These are phyloP conservation scores for Salmacisia buchloeana DNA, from an alignment of 1,284 basidiomycete species.

Conservation along the genomic window DNA sequence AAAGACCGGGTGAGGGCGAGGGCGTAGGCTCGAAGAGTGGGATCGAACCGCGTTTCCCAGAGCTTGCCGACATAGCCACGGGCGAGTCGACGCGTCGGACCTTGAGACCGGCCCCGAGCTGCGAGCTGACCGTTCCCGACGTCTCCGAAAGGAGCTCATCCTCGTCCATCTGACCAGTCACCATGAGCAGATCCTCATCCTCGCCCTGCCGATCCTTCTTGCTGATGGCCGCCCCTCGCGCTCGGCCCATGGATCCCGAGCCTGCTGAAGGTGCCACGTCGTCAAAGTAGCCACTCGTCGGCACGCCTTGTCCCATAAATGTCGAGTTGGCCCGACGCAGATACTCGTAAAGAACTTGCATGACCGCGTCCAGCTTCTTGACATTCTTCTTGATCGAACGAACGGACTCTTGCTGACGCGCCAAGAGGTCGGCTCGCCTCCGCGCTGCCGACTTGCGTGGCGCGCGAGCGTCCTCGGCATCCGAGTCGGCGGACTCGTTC, in stretches of 20 bases:
- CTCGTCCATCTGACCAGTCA: slow-evolving; percentile 1
- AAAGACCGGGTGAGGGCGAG: not conserved
- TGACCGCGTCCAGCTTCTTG: slow-evolving; percentile 80
- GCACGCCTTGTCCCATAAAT: not conserved
- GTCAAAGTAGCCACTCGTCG: not conserved
- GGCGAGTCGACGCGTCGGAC: slow-evolving; percentile 1
- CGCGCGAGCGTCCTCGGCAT: slow-evolving; percentile 53
- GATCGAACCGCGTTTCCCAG: no score
- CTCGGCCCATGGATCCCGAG: not conserved
- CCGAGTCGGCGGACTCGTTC: slow-evolving; percentile 59
- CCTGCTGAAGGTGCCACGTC: not conserved
- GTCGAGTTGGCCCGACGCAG: slow-evolving; percentile 56
- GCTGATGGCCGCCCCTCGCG: no score
- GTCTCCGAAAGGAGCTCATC: not conserved
- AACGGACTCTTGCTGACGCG: slow-evolving; percentile 14
- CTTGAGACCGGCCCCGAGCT: not conserved
- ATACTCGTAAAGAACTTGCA: slow-evolving; percentile 77
- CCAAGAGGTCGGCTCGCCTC: slow-evolving; percentile 51
- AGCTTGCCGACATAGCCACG: no score
- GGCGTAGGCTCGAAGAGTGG: not conserved
- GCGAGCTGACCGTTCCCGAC: not conserved
- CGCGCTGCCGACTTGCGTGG: not conserved
- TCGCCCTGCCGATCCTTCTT: not conserved
- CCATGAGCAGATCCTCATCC: not conserved
- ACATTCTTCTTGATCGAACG: slow-evolving; percentile 62